These are phyloP conservation scores for Rubia tinctorum DNA, from an alignment of 305 asterid genomes.

Conservation along the genomic window DNA sequence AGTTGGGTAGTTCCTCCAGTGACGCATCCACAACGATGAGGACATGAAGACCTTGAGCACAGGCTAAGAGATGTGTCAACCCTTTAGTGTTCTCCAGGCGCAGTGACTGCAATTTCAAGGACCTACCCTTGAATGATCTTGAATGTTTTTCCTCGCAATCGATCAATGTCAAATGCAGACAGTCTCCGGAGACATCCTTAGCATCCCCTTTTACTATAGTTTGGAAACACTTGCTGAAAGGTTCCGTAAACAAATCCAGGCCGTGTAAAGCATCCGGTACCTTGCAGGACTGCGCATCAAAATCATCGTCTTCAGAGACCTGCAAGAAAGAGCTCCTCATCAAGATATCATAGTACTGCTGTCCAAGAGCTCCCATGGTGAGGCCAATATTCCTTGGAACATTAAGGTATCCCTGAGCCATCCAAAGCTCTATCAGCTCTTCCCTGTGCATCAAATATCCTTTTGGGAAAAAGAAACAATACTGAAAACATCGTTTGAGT, in stretches of 20 bases:
- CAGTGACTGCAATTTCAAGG: constrained; percentile 21
- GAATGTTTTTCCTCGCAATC: background rate
- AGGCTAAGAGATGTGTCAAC: background rate
- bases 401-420: background rate
- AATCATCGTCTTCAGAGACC: background rate
- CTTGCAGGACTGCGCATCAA: constrained; percentile 7
- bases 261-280: constrained; percentile 16
- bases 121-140: background rate
- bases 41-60: constrained; percentile 13
- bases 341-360: constrained; percentile 1
- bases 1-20: constrained; percentile 1
- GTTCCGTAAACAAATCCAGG: background rate
- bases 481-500: background rate
- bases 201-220: background rate
- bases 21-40: background rate
- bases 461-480: background rate
- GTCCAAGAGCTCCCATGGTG: background rate
- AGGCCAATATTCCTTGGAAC: background rate
- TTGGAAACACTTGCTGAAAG: background rate
- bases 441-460: background rate
- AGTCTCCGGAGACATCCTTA: background rate
- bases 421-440: background rate
- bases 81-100: background rate
- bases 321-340: constrained; percentile 14
- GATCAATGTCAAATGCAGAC: background rate